Evolutionary conservation across 129 eudicot species (phyloP).

Genomic region (Chrysanthemum lavandulifolium): DNA sequence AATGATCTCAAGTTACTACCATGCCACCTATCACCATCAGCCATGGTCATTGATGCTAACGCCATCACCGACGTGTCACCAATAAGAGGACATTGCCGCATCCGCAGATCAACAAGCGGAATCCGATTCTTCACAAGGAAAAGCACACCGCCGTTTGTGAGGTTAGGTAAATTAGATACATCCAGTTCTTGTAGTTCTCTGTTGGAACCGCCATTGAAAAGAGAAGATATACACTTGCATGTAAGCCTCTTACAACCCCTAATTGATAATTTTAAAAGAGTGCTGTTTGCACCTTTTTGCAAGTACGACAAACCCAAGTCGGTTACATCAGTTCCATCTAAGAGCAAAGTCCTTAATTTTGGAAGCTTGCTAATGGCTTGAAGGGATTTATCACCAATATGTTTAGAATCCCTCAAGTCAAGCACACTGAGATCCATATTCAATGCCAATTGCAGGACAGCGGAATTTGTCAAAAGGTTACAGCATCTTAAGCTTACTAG

Average conservation of each 20-base stretch:
- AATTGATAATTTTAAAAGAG: conserved; percentile 64
- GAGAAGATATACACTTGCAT: conserved; percentile 64
- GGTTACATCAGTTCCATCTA: conserved; percentile 84
- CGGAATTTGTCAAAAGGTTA: conserved; percentile 72
- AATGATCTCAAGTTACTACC: conserved; percentile 71
- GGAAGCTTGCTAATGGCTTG: conserved; percentile 63
- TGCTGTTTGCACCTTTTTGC: conserved; percentile 44
- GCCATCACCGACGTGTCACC: conserved; percentile 93
- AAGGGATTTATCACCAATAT: conserved; percentile 87
- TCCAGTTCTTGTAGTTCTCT: conserved; percentile 67
- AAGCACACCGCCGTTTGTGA: conserved; percentile 69
- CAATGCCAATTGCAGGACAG: conserved; percentile 53
- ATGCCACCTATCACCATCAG: conserved; percentile 66
- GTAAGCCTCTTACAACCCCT: conserved; percentile 94
- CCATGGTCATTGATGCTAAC: conserved; percentile 86
- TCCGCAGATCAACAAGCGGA: conserved; percentile 65
- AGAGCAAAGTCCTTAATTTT: conserved; percentile 53
- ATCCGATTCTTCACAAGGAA: conserved; percentile 63
- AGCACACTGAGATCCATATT: conserved; percentile 59
- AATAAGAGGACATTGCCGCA: conserved; percentile 86
- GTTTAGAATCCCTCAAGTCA: conserved; percentile 83
- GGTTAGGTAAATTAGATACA: conserved; percentile 75
- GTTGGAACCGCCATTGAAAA: conserved; percentile 55
- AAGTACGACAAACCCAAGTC: conserved; percentile 72
- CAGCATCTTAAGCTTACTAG: conserved; percentile 91